These are phyloP conservation scores for Kuraishia piskuri DNA, from an alignment of 805 yeast genomes.

Conservation along the genomic window DNA sequence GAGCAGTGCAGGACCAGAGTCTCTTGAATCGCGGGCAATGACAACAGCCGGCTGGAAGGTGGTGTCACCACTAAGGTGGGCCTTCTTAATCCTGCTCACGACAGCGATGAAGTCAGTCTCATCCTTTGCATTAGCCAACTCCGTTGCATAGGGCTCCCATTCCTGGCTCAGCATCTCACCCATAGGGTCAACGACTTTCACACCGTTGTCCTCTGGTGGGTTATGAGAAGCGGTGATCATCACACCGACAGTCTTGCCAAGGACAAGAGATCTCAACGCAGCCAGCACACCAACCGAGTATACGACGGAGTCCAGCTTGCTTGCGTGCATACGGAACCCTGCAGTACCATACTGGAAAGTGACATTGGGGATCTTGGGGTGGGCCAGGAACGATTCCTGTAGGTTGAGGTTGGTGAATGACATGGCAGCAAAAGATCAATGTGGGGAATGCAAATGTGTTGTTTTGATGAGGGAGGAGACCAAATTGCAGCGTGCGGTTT, in stretches of 20 bases:
- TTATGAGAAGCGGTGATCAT: conserved; percentile 97
- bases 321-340: conserved; percentile 79
- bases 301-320: conserved; percentile 67
- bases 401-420: neutral
- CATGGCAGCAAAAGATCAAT: neutral
- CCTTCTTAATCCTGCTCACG: conserved; percentile 24
- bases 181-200: conserved; percentile 85
- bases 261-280: conserved; percentile 64
- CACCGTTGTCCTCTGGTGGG: conserved; percentile 88
- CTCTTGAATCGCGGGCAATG: conserved; percentile 85
- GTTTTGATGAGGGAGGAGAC: too few relatives aligned
- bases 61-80: neutral
- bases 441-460: too few relatives aligned
- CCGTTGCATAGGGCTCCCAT: conserved; percentile 83
- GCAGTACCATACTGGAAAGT: conserved; percentile 87
- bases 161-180: conserved; percentile 80
- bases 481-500: too few relatives aligned
- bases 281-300: conserved; percentile 82
- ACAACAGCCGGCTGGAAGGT: conserved; percentile 36
- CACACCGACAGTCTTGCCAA: conserved; percentile 70
- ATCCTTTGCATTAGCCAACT: conserved; percentile 60
- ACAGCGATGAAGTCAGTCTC: conserved; percentile 32
- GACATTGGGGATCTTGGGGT: conserved; percentile 36
- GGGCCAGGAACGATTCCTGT: neutral
- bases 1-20: conserved; percentile 62